A percentile compares a stretch with the other conserved stretches of the same genome.
Evolutionary conservation across 2,329 filamentous ascomycete genomes (phyloP).

Genomic region (Westerdykella aurantiaca): DNA sequence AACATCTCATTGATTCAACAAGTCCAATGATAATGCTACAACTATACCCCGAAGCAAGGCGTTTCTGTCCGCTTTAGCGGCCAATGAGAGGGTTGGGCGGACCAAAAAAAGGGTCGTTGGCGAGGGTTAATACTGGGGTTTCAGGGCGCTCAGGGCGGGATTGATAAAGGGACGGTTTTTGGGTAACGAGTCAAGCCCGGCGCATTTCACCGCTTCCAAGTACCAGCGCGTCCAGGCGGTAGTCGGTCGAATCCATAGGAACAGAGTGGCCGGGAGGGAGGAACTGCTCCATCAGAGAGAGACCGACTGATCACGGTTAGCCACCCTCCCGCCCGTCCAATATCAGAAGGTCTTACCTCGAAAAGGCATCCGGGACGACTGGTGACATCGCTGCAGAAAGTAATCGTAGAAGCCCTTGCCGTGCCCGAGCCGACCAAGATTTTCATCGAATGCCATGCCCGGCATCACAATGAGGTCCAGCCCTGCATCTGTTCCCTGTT

Average conservation of each 20-base stretch:
- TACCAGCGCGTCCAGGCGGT: conserved; percentile 70
- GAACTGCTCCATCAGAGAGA: conserved; percentile 82
- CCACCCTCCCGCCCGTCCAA: conserved; percentile 21
- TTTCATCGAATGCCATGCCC: conserved; percentile 81
- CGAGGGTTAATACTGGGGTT: not conserved
- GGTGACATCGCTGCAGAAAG: conserved; percentile 72
- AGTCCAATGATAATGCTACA: conserved; percentile 15
- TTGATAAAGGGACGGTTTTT: not conserved
- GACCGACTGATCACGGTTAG: conserved; percentile 55
- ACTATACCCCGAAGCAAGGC: too few species aligned
- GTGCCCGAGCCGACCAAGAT: conserved; percentile 75
- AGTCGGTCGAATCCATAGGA: conserved; percentile 71
- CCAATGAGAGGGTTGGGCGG: not conserved
- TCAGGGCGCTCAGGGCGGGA: not conserved
- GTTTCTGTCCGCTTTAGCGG: too few species aligned
- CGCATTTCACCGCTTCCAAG: conserved; percentile 59
- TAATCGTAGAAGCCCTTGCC: conserved; percentile 97
- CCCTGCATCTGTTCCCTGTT: conserved; percentile 30
- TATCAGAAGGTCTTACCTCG: conserved; percentile 48
- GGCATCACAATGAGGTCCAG: conserved; percentile 88
- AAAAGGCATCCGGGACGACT: conserved; percentile 49
- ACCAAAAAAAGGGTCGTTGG: not conserved
- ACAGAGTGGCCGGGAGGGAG: conserved; percentile 60
- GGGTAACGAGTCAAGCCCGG: conserved; percentile 11
- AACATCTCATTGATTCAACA: conserved; percentile 73